Percentiles rank a stretch among this genome's conserved stretches.
phyloP scores from a whole-genome alignment of 805 yeast species.

The Starmerella apis region DNA sequence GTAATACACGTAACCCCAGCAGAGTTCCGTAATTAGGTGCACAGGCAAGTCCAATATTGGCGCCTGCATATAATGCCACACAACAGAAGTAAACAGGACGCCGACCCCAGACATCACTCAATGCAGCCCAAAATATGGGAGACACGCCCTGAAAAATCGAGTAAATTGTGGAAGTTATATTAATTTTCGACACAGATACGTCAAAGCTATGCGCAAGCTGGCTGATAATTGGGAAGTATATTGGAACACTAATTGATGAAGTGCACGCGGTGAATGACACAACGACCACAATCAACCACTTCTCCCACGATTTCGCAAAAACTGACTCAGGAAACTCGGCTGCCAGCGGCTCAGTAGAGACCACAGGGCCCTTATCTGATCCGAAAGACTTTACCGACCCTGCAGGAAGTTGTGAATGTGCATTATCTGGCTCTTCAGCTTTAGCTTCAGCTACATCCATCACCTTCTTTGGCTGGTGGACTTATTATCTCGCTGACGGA shows the following conservation, averaged over 20 bases:
- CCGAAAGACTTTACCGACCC: not conserved
- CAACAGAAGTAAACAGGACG: conserved; percentile 54
- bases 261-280: conserved; percentile 15
- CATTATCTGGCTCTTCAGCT: not conserved
- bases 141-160: conserved; percentile 64
- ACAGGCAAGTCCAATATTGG: conserved; percentile 58
- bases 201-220: conserved; percentile 45
- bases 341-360: not conserved
- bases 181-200: conserved; percentile 48
- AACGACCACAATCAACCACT: conserved; percentile 17
- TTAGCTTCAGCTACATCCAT: not conserved
- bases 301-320: conserved; percentile 11
- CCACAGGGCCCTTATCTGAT: not conserved
- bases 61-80: conserved; percentile 44
- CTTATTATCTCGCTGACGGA: not conserved
- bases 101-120: conserved; percentile 65
- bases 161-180: conserved; percentile 67
- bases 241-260: conserved; percentile 63
- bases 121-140: conserved; percentile 57
- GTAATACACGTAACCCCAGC: conserved; percentile 59
- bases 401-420: not conserved
- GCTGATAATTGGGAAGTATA: conserved; percentile 69
- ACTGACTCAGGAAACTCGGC: conserved; percentile 17
- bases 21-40: conserved; percentile 49
- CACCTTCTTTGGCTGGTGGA: not conserved